Percentiles rank a stretch among this genome's conserved stretches.
These are phyloP conservation scores for Colletotrichum incanum DNA, from an alignment of 2,329 filamentous ascomycete genomes.

Conservation along the genomic window DNA sequence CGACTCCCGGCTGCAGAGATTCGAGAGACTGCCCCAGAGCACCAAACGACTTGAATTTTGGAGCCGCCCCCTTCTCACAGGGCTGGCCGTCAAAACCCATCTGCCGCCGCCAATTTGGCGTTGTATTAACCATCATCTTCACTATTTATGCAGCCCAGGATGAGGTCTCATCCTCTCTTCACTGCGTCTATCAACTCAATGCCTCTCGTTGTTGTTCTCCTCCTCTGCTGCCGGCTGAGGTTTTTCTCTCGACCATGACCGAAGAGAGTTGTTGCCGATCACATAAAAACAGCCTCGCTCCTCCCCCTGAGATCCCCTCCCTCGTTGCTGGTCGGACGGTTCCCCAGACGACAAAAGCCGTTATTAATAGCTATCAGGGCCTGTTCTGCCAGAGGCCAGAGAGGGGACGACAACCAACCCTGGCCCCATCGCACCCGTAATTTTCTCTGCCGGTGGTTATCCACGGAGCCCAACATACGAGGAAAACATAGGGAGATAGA, in stretches of 20 bases:
- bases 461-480: conserved; percentile 10
- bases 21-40: background rate
- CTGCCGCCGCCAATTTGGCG: conserved; percentile 33
- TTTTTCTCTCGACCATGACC: background rate
- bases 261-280: conserved; percentile 9
- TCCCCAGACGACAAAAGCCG: conserved; percentile 35
- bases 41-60: background rate
- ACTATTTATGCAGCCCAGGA: conserved; percentile 30
- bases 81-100: conserved; percentile 31
- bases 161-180: background rate
- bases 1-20: conserved; percentile 23
- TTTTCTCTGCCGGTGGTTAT: conserved; percentile 5
- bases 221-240: conserved; percentile 11
- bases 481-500: background rate
- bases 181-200: background rate
- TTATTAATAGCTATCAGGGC: conserved; percentile 22
- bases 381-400: background rate
- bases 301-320: conserved; percentile 22
- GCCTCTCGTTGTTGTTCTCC: conserved; percentile 13
- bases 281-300: background rate
- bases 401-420: conserved; percentile 4
- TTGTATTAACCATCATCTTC: conserved; percentile 36
- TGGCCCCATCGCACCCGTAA: conserved; percentile 13
- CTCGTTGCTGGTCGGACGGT: conserved; percentile 20
- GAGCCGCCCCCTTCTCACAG: conserved; percentile 23